Conservation (phyloP, 1,284 basidiomycete genomes). For the Cerrena zonata region DNA sequence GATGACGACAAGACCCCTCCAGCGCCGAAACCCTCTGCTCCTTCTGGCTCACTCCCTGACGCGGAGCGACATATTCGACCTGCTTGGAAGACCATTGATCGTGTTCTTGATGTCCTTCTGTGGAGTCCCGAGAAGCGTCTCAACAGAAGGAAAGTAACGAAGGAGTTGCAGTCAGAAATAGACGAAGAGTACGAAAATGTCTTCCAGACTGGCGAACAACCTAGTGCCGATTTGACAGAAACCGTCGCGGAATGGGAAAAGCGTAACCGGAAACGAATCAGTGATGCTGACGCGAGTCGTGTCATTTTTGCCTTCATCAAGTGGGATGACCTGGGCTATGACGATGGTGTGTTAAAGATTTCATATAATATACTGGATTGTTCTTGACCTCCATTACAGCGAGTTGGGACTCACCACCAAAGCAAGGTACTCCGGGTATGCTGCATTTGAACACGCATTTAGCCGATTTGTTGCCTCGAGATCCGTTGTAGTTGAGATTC, state of each 20-base stretch:
- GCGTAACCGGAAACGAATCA: conserved; percentile 40
- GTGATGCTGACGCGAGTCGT: conserved; percentile 46
- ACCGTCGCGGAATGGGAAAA: conserved; percentile 58
- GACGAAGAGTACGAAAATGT: conserved; percentile 35
- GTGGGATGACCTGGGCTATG: conserved; percentile 87
- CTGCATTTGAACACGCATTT: conserved; percentile 64
- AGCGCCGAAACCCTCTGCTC: conserved; percentile 18
- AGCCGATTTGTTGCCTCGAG: conserved; percentile 59
- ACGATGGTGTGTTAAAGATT: conserved; percentile 58
- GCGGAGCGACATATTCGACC: conserved; percentile 69
- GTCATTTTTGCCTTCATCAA: conserved; percentile 82
- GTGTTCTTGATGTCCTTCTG: conserved; percentile 71
- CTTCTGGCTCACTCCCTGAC: conserved; percentile 35
- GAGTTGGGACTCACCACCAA: conserved; percentile 87
- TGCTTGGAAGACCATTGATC: conserved; percentile 74
- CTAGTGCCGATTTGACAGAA: conserved; percentile 43
- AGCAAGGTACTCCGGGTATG: conserved; percentile 51
- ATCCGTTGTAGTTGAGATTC: conserved; percentile 53
- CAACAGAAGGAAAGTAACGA: conserved; percentile 23
- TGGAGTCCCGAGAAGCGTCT: conserved; percentile 37
- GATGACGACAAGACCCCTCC: conserved; percentile 24
- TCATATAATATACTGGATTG: background rate
- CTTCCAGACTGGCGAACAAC: conserved; percentile 54
- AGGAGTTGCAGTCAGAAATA: conserved; percentile 18
- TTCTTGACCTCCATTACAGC: conserved; percentile 50